These are phyloP conservation scores for Aphanomyces invadans DNA, from an alignment of 352 stramenopile genomes.

Conservation along the genomic window DNA sequence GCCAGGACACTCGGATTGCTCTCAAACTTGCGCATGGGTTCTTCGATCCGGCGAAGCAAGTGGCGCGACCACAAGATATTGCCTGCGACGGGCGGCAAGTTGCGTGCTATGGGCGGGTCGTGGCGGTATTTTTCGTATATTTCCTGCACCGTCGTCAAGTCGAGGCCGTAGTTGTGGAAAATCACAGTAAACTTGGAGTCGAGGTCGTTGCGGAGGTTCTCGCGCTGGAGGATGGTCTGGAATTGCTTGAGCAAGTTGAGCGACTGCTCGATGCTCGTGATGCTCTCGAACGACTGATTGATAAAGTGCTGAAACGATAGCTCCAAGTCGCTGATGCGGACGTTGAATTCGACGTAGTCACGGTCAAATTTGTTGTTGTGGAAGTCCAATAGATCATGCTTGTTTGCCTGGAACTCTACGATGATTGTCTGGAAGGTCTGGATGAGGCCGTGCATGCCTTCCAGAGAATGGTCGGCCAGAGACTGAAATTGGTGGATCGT, in stretches of 20 bases:
- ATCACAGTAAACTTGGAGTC: slow-evolving; percentile 88
- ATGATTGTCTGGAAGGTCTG: slow-evolving; percentile 80
- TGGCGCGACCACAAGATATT: slow-evolving; percentile 85
- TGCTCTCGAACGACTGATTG: slow-evolving; percentile 83
- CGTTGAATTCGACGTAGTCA: slow-evolving; percentile 93
- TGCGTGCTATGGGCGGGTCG: slow-evolving; percentile 67
- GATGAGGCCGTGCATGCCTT: slow-evolving; percentile 82
- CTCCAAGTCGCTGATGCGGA: slow-evolving; percentile 85
- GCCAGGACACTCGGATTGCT: slow-evolving; percentile 74
- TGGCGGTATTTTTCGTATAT: slow-evolving; percentile 84
- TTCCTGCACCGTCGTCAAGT: slow-evolving; percentile 77
- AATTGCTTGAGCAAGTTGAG: slow-evolving; percentile 81
- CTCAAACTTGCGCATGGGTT: slow-evolving; percentile 84
- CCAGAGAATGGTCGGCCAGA: slow-evolving; percentile 82
- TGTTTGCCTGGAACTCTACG: slow-evolving; percentile 58
- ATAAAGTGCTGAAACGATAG: slow-evolving; percentile 85
- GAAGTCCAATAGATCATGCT: slow-evolving; percentile 83
- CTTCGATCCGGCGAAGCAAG: slow-evolving; percentile 76
- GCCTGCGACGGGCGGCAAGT: slow-evolving; percentile 72
- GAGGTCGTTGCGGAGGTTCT: slow-evolving; percentile 70
- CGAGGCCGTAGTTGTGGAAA: slow-evolving; percentile 87
- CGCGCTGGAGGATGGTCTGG: slow-evolving; percentile 80
- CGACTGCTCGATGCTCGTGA: slow-evolving; percentile 85
- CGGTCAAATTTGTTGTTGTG: slow-evolving; percentile 89
- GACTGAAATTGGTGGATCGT: slow-evolving; percentile 89